A percentile compares a stretch with the other conserved stretches of the same genome.
phyloP scores from a whole-genome alignment of 2,329 filamentous ascomycete genomes.

The Colletotrichum theobromicola region DNA sequence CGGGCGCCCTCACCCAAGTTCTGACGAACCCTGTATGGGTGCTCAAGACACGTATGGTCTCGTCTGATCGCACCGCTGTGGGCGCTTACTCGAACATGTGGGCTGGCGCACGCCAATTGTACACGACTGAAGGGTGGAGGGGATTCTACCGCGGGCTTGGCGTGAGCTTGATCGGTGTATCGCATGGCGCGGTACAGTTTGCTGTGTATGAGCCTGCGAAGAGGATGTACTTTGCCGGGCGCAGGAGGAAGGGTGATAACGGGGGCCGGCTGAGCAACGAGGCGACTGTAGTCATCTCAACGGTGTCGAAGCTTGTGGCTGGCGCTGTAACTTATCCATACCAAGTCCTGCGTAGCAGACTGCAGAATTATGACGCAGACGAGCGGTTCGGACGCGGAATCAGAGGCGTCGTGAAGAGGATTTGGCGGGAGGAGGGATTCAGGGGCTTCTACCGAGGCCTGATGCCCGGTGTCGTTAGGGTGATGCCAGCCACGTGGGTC shows the following conservation, averaged over 20 bases:
- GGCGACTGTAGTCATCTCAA: slow-evolving; percentile 83
- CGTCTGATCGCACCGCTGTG: slow-evolving; percentile 73
- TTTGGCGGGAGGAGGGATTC: slow-evolving; percentile 81
- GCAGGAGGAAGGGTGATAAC: slow-evolving; percentile 22
- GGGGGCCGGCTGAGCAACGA: slow-evolving; percentile 64
- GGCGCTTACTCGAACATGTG: slow-evolving; percentile 84
- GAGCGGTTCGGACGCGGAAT: slow-evolving; percentile 74
- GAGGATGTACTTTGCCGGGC: slow-evolving; percentile 58
- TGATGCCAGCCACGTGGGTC: slow-evolving; percentile 93
- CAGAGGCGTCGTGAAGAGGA: slow-evolving; percentile 71
- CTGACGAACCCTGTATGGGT: slow-evolving; percentile 98
- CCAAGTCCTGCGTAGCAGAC: slow-evolving; percentile 84
- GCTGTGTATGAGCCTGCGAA: slow-evolving; percentile 84
- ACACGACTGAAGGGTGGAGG: slow-evolving; percentile 70
- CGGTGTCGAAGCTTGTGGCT: slow-evolving; percentile 83
- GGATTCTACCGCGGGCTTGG: slow-evolving; percentile 90
- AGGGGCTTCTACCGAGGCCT: slow-evolving; percentile 91
- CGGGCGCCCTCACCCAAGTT: slow-evolving; percentile 77
- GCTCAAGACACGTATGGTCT: slow-evolving; percentile 95
- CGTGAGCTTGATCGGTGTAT: slow-evolving; percentile 84
- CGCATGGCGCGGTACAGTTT: slow-evolving; percentile 94
- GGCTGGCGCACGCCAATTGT: slow-evolving; percentile 71
- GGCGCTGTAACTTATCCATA: slow-evolving; percentile 94
- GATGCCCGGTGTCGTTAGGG: slow-evolving; percentile 85
- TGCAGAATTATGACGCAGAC: slow-evolving; percentile 89